phyloP scores from a whole-genome alignment of 805 yeast species.

The Saccharomycopsis babjevae region DNA sequence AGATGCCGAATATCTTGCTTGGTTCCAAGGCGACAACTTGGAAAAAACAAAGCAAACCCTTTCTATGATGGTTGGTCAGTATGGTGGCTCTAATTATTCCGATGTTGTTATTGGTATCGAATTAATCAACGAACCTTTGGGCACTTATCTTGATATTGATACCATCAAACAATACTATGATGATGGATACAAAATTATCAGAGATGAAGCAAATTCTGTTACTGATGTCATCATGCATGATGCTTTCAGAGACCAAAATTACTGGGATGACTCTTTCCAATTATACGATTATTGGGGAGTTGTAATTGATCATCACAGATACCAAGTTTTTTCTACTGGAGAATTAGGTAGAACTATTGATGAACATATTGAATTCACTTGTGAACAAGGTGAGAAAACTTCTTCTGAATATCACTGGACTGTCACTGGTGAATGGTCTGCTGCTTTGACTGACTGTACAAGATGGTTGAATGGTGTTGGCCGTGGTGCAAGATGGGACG shows the following conservation, averaged over 20 bases:
- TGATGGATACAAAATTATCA: conserved; percentile 54
- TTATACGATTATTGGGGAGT: conserved; percentile 41
- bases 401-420: conserved; percentile 40
- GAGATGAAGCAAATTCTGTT: conserved; percentile 38
- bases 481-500: conserved; percentile 54
- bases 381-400: conserved; percentile 39
- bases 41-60: conserved; percentile 41
- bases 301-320: conserved; percentile 81
- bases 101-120: conserved; percentile 64
- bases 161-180: conserved; percentile 48
- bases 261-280: conserved; percentile 40
- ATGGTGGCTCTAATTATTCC: conserved; percentile 36
- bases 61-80: conserved; percentile 39
- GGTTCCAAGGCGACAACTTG: conserved; percentile 36
- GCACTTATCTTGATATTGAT: conserved; percentile 39
- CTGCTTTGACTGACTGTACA: conserved; percentile 63
- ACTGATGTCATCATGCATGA: conserved; percentile 58
- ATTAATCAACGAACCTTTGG: conserved; percentile 64
- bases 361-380: conserved; percentile 48
- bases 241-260: conserved; percentile 47
- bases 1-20: conserved; percentile 29
- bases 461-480: conserved; percentile 63
- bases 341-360: conserved; percentile 52
- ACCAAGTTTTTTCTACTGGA: conserved; percentile 68
- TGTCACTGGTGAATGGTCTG: conserved; percentile 63